Base-by-base conservation (phyloP, 768 basidiomycete species). In the Termitomyces sp. region DNA sequence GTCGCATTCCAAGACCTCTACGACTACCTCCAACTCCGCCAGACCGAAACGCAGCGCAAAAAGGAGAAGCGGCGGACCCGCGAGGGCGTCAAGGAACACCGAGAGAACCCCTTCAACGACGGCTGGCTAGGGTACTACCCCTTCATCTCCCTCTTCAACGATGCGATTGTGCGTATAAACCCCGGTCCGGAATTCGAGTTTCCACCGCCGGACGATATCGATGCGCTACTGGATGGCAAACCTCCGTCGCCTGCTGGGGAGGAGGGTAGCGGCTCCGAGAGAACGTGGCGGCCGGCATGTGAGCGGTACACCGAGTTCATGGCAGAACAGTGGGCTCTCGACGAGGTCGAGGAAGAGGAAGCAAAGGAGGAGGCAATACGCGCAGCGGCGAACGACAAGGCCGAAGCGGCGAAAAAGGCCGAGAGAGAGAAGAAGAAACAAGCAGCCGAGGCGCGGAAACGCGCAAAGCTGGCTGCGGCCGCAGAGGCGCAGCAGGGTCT, bases 71-170 rank as follows among this genome's bases (percentile, higher is more conserved):
- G 81, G 65, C 79, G 80, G 38, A 72, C 78, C n/a, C 81, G 81
- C 55, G 82, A 85, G 66, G 85, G 83, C 51, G 84, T 86, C 48
- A 84, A 86, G 53, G 86, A 90, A 64, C 87, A 88, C 67, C 80
- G 80, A 58, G 89, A 92, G 72, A 94, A 94, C 60, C 82, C 82
- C 3, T 91, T 93, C 65, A 94, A 99, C 69, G 97, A 99, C 69
- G 97, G 96, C 20, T 86, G 89, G 20, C 74, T 97, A 6, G 97
- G 97, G 1, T 99, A 99, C 72, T 98, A 94, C 69, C 94, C 96
- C 0, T 87, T 98, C 74, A 83, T 97, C 62, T 96, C 93, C 4
- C 77, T 96, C 38, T 99, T 93, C 76, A 95, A 94, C 65, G 87
- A 88, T 59, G 96, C 92, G 0, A 83, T 84, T 58, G 88, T 94